These are phyloP conservation scores for Coniella vitis DNA, from an alignment of 2,329 filamentous ascomycete species.

Conservation along the genomic window DNA sequence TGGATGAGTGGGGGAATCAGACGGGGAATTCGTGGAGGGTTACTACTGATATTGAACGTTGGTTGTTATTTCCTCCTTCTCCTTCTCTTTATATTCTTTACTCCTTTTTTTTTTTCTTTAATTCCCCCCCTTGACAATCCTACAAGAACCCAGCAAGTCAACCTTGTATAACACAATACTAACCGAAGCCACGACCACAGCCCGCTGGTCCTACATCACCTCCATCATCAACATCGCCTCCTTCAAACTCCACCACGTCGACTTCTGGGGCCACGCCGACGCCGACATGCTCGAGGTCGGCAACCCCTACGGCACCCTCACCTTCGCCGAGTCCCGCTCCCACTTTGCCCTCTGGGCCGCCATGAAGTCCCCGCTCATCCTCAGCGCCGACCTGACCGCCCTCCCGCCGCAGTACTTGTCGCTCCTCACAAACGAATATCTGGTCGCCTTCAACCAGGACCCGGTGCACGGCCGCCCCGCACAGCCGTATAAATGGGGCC, in stretches of 20 bases:
- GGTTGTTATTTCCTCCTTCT: conserved; percentile 17
- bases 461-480: conserved; percentile 33
- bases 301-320: conserved; percentile 35
- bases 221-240: conserved; percentile 32
- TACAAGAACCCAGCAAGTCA: no score
- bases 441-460: conserved; percentile 41
- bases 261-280: conserved; percentile 45
- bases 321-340: conserved; percentile 36
- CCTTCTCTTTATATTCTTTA: background rate
- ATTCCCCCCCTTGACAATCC: no score
- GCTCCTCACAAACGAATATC: conserved; percentile 35
- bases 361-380: conserved; percentile 43
- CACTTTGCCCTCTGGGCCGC: conserved; percentile 47
- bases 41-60: conserved; percentile 28
- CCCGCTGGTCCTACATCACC: conserved; percentile 6
- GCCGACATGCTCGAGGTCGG: conserved; percentile 46
- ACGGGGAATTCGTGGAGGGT: conserved; percentile 36
- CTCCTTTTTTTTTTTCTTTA: background rate
- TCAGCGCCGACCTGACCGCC: conserved; percentile 35
- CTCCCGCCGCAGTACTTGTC: conserved; percentile 30
- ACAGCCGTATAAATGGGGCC: conserved; percentile 40
- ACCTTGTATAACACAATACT: background rate
- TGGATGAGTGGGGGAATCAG: conserved; percentile 36
- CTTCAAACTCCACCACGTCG: conserved; percentile 35
- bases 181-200: conserved; percentile 30